Percentiles rank a stretch among this genome's conserved stretches.
Conservation (phyloP, 768 basidiomycete genomes). For the Tricholoma saponaceum region DNA sequence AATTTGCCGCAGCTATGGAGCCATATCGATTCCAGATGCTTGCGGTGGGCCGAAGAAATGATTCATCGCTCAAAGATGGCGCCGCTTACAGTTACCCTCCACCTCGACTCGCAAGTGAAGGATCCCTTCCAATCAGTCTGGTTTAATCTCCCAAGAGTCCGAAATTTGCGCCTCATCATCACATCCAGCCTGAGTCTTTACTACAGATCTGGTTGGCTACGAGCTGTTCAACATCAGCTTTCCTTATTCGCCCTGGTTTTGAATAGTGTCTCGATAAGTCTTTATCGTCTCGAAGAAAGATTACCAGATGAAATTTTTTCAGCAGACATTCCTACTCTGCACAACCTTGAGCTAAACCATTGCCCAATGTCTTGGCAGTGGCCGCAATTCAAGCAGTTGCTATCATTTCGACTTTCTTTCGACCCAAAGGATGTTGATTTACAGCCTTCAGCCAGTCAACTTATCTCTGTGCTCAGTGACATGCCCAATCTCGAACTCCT, state of each 20-base stretch:
- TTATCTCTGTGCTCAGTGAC: too few species aligned
- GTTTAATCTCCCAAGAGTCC: not conserved
- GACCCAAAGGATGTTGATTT: not conserved
- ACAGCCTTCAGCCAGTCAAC: not conserved
- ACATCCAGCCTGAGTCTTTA: too few species aligned
- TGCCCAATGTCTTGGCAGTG: not conserved
- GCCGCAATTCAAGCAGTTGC: not conserved
- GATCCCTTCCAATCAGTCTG: not conserved
- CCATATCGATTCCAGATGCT: not conserved
- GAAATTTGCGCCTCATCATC: not conserved
- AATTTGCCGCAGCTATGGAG: not conserved
- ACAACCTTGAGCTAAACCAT: not conserved
- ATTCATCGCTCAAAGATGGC: not conserved
- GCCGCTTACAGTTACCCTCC: not conserved
- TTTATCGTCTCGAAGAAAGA: not conserved
- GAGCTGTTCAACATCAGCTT: not conserved
- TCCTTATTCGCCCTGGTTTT: not conserved
- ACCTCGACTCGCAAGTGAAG: not conserved
- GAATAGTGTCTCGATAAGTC: not conserved
- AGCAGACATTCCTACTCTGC: not conserved
- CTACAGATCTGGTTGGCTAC: not conserved
- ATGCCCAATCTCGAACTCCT: too few species aligned
- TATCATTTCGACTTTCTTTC: not conserved
- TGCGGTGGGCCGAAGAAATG: not conserved
- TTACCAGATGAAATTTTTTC: not conserved